A percentile compares a stretch with the other conserved stretches of the same genome.
Evolutionary conservation across 257 asterid species (phyloP).

Genomic region (Nicotiana benthamiana): DNA sequence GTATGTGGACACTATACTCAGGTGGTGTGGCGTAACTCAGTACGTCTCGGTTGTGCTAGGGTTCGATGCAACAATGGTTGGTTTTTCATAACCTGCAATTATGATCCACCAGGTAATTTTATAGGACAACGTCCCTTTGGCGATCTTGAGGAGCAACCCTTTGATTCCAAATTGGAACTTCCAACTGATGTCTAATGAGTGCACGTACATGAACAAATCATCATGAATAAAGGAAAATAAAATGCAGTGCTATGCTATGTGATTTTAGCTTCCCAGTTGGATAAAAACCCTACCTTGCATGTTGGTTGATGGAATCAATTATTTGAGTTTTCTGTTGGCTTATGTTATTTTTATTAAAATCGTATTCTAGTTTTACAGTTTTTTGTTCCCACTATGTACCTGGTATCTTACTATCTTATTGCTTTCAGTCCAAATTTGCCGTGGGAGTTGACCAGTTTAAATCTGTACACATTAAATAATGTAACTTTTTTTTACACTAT

Average conservation of each 20-base stretch:
- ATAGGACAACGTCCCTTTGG: constrained; percentile 12
- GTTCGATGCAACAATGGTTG: constrained; percentile 27
- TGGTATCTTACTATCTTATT: no score
- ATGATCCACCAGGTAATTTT: constrained; percentile 24
- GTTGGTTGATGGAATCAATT: background rate
- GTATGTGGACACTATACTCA: constrained; percentile 56
- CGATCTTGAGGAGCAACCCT: background rate
- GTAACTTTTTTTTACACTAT: no score
- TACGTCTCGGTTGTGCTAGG: constrained; percentile 36
- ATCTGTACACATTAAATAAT: no score
- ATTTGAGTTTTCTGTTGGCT: background rate
- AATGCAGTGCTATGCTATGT: background rate
- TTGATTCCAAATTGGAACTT: background rate
- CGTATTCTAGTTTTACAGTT: background rate
- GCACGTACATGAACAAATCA: background rate
- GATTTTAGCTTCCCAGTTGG: background rate
- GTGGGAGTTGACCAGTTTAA: no score
- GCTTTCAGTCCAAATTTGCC: no score
- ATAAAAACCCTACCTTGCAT: background rate
- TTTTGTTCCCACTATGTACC: no score
- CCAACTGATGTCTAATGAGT: background rate
- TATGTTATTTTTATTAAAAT: background rate
- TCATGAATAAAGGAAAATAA: background rate
- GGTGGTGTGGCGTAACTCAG: constrained; percentile 41
- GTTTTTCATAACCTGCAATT: constrained; percentile 36